A percentile compares a stretch with the other conserved stretches of the same genome.
These are phyloP conservation scores for Actinomortierella ambigua DNA, from an alignment of 371 early-diverging fungal species.

Conservation along the genomic window DNA sequence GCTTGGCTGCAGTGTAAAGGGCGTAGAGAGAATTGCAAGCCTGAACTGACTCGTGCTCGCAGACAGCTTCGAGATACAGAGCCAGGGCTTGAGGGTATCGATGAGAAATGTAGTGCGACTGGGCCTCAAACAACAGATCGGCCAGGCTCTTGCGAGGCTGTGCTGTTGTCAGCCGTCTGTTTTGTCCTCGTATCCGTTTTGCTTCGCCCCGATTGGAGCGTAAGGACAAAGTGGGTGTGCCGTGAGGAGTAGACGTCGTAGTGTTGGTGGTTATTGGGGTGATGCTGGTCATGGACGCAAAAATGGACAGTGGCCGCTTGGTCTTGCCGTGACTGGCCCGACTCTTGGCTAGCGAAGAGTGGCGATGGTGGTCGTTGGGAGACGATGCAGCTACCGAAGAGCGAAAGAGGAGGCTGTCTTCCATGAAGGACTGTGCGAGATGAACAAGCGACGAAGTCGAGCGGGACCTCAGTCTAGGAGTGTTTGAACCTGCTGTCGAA, in stretches of 20 bases:
- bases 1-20: constrained; percentile 31
- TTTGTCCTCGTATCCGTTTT: constrained; percentile 7
- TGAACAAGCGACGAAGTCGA: constrained; percentile 16
- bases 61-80: constrained; percentile 28
- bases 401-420: constrained; percentile 2
- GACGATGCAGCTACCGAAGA: background rate
- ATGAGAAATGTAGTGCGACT: constrained; percentile 41
- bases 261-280: background rate
- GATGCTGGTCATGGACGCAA: constrained; percentile 12
- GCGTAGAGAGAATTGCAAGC: constrained; percentile 39
- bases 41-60: constrained; percentile 30
- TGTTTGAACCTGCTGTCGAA: background rate
- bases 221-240: constrained; percentile 25
- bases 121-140: constrained; percentile 37
- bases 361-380: constrained; percentile 1
- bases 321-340: background rate
- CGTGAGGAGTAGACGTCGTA: constrained; percentile 6
- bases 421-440: constrained; percentile 1
- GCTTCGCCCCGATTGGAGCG: constrained; percentile 23
- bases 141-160: constrained; percentile 28
- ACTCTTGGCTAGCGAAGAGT: background rate
- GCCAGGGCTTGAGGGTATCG: constrained; percentile 35
- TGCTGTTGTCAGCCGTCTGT: no score
- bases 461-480: constrained; percentile 22
- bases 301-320: constrained; percentile 10